Evolutionary conservation across 2,329 filamentous ascomycete genomes (phyloP), one percentile per base, ranked within the genome.

Genomic region (Metarhizium brunneum): DNA sequence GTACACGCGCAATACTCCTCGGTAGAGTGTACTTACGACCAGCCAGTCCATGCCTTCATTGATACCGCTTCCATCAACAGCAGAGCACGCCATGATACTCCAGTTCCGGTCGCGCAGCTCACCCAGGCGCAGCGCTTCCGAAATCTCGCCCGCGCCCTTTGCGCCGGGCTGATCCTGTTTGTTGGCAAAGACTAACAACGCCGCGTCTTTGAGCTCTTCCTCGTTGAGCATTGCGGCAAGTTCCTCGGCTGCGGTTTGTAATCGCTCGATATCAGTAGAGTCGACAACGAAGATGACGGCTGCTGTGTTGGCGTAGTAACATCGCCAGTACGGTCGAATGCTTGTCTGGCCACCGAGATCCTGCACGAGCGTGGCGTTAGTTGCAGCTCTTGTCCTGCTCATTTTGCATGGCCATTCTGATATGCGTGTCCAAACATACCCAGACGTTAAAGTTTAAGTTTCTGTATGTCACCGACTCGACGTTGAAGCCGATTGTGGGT

Each of bases 11-110:
- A 5, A 40, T n/a, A 32, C 18, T 8, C 25, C 25, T 14, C 18
- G 13, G 20, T 6, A 11, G 45, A 30, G 20, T 20, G 14, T 29
- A 77, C 79, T 72, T 73, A 92, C 89, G 79, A 95, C 91, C 69
- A 99, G 78, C 94, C 94, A 99, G 73, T 99, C 94, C 94, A 99
- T 99, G 58, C 94, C 94, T 74, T 99, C 94, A 60, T 87, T 90
- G 48, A 99, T 89, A 70, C 94, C 94, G 66, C 88, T 88, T 47
- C 94, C 94, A 69, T 96, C 94, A 56, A 99, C 92, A 14, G 94
- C 94, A 62, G 90, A 95, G 73, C 94, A 99, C 25, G 92, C 92
- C 70, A 99, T 91, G 69, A 99, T 99, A 72, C 91, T 97, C 94
- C 94, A 99, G 79, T 97, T 99, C 66, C 94, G 83, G 72, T 99